phyloP scores from a whole-genome alignment of 1,284 basidiomycete genomes.

The Leccinum subrobustum region DNA sequence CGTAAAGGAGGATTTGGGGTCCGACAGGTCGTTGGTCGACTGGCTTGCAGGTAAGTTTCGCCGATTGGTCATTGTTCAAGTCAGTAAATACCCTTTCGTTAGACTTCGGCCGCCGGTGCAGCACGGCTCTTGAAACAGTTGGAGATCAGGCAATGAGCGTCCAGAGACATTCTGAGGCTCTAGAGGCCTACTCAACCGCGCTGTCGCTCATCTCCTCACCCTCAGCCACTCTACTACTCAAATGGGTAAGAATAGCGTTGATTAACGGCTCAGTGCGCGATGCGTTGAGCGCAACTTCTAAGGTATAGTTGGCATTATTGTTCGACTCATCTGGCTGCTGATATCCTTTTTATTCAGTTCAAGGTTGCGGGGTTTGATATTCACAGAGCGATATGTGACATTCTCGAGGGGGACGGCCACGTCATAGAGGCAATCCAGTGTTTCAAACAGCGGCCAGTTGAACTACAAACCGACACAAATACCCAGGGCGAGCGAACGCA shows the following conservation, averaged over 20 bases:
- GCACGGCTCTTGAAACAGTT: neutral
- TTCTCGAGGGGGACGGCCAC: neutral
- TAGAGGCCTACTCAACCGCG: constrained; percentile 2
- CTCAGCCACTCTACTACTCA: neutral
- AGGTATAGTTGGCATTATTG: neutral
- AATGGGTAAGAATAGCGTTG: constrained; percentile 9
- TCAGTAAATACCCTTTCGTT: neutral
- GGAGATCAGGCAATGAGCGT: constrained; percentile 4
- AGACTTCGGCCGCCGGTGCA: constrained; percentile 12
- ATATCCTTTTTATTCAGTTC: constrained; percentile 4
- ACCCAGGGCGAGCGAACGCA: neutral
- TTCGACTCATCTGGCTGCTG: neutral
- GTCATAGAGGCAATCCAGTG: neutral
- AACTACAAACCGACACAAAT: no score
- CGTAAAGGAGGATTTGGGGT: neutral
- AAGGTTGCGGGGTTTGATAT: neutral
- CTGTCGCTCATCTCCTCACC: constrained; percentile 1
- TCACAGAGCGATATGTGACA: constrained; percentile 5
- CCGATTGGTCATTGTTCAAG: neutral
- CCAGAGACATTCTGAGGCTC: constrained; percentile 2
- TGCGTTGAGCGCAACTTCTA: neutral
- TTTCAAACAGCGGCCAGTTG: no score
- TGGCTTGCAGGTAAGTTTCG: constrained; percentile 9
- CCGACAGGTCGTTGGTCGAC: neutral
- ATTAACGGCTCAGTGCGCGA: neutral